Evolutionary conservation across 768 basidiomycete species (phyloP), one percentile per base, ranked within the genome.

Genomic region (Tricholoma sp.): DNA sequence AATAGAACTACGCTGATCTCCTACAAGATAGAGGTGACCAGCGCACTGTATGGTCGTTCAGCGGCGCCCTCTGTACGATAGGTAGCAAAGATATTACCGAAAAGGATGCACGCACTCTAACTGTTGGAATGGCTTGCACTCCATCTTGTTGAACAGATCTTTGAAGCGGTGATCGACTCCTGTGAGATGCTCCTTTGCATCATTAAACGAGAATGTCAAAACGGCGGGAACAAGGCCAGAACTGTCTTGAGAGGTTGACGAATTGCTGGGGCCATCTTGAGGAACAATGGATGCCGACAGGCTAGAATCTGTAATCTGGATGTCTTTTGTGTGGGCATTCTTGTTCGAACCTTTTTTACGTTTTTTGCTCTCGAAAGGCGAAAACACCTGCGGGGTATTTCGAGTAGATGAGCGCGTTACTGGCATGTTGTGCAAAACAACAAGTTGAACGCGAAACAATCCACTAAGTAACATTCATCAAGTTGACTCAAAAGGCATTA

Each of bases 41-140:
- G 76, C 1, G 90, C 86, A 43, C 88, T 89, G 46, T 54, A 50
- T 46, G 49, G 24, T 59, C 35, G 6, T 22, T 47, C 12, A 49
- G 45, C 29, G 45, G 50, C 32, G 21, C 31, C 32, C n/a, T 3
- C 21, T 14, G 14, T 29, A 39, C n/a, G 31, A 5, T 7, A 19
- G 14, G n/a, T 16, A 47, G 24, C 9, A 7, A 19, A 27, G 29
- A 32, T 52, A 72, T 58, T 67, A 89, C 89, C 83, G 79, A 69
- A 94, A 95, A 1, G 92, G 91, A 67, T 93, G 89, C n/a, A 93
- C 79, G 37, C 75, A 74, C 65, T 91, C 86, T 16, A 88, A 76
- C 9, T 81, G 75, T 65, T 90, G 83, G 67, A 84, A 97, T 1
- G 93, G 92, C 61, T 81, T 86, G 71, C 91, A 94, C 41, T 73